phyloP scores from a whole-genome alignment of 805 yeast species.

The Ogataea kodamae region DNA sequence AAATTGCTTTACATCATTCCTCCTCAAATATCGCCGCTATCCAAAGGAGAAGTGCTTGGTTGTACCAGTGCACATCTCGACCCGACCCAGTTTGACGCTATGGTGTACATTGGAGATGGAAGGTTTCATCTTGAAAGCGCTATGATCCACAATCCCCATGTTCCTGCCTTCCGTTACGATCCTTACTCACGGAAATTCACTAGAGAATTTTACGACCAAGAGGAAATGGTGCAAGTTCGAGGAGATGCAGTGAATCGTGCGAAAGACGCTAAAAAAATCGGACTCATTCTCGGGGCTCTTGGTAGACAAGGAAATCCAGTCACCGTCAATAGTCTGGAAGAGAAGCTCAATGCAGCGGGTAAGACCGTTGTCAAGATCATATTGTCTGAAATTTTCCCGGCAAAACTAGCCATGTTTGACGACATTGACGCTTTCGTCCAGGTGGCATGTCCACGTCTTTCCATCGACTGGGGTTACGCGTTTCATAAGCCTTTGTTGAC shows the following conservation, averaged over 20 bases:
- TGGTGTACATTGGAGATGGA: conserved; percentile 94
- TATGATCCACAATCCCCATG: conserved; percentile 93
- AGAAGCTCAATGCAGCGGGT: conserved; percentile 49
- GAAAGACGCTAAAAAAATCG: conserved; percentile 57
- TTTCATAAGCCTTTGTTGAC: conserved; percentile 87
- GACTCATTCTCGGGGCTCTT: conserved; percentile 84
- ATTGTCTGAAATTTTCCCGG: conserved; percentile 90
- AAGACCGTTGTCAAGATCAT: conserved; percentile 75
- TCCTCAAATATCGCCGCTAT: conserved; percentile 89
- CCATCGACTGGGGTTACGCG: conserved; percentile 99
- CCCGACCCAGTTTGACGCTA: conserved; percentile 61
- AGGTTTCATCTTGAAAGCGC: conserved; percentile 92
- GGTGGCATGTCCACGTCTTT: conserved; percentile 94
- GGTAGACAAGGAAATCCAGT: conserved; percentile 92
- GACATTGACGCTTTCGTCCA: conserved; percentile 94
- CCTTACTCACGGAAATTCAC: conserved; percentile 94
- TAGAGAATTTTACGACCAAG: conserved; percentile 81
- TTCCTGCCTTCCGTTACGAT: conserved; percentile 91
- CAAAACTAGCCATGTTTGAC: conserved; percentile 85
- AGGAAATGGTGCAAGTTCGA: conserved; percentile 72
- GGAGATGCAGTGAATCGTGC: conserved; percentile 71
- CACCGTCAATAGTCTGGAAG: conserved; percentile 68
- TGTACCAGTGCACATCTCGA: conserved; percentile 88
- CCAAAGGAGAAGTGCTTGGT: conserved; percentile 94
- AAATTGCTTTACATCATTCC: conserved; percentile 63